Evolutionary conservation across 805 yeast species (phyloP).

Genomic region (Saccharomycopsis sp.): DNA sequence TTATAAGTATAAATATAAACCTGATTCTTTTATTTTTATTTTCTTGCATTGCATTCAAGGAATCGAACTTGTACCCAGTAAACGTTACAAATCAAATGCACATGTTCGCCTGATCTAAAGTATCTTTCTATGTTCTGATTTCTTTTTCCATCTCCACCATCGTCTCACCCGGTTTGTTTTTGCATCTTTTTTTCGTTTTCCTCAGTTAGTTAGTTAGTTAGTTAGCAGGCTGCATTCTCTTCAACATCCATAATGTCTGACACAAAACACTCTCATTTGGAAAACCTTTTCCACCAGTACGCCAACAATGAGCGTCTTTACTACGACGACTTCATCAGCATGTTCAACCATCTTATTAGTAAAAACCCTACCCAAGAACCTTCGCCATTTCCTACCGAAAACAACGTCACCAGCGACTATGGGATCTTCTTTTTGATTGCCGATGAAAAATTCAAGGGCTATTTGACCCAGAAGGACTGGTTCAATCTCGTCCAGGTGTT

Average conservation of each 20-base stretch:
- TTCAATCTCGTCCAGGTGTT: conserved; percentile 54
- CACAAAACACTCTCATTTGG: conserved; percentile 4
- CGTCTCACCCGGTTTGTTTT: background rate
- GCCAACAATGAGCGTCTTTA: background rate
- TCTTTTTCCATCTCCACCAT: background rate
- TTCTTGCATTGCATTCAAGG: too few species aligned
- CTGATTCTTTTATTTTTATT: background rate
- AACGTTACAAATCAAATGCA: background rate
- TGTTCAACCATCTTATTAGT: conserved; percentile 7
- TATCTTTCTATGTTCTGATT: background rate
- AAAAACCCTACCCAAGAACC: background rate
- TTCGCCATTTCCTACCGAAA: background rate
- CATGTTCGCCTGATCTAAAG: background rate
- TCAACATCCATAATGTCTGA: background rate
- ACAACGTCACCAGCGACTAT: conserved; percentile 1
- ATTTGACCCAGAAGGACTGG: conserved; percentile 66
- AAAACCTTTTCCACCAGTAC: conserved; percentile 3
- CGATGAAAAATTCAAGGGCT: conserved; percentile 67
- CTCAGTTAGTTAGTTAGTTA: background rate
- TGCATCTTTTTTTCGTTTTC: background rate
- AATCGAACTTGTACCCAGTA: too few species aligned
- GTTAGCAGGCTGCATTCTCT: background rate
- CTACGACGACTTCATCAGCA: conserved; percentile 8
- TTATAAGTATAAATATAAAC: background rate
- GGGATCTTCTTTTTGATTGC: conserved; percentile 76